Evolutionary conservation across 2,329 filamentous ascomycete genomes (phyloP), one percentile per base, ranked within the genome.

Genomic region (Cryphonectria nitschkei): DNA sequence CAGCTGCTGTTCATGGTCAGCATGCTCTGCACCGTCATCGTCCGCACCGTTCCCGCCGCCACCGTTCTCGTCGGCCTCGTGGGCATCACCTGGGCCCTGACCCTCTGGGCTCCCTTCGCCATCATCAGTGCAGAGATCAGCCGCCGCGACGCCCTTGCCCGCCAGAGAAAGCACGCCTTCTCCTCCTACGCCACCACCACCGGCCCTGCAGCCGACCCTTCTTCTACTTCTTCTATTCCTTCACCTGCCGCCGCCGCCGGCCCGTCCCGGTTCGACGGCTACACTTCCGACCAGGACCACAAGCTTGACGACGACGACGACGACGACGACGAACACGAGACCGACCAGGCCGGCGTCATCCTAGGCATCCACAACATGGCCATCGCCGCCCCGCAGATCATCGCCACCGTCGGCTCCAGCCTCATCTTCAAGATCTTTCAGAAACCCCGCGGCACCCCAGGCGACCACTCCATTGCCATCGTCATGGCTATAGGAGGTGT

Each of bases 331-430:
- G 80, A 87, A 62, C 85, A 88, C 39, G 86, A 88, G 54, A 84
- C 88, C 2, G 92, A 95, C 76, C 92, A 96, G 78, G 93, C 94
- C 5, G 94, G 95, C 58, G 92, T 98, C 56, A 94, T 98, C 61
- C 87, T 98, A 2, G 95, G 95, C 11, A 94, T 98, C 68, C 95
- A 98, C 84, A 98, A 98, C 80, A 95, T 98, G 82, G 92, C 95
- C 22, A 93, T 98, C 75, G 94, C 95, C 0, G 90, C 94, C 6
- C 95, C 95, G 1, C 95, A 98, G 79, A 95, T 98, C 72, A 87
- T 98, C 68, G 94, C 95, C 14, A 98, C 94, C 7, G 82, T 98
- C 39, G 89, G 92, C 34, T 95, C 93, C 72, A 94, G 92, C 77
- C 84, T 92, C 72, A 92, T 98, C 73, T 98, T 98, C 83, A 91